Conservation (phyloP, 148 eudicot species). For the Hydrangea macrophylla region DNA sequence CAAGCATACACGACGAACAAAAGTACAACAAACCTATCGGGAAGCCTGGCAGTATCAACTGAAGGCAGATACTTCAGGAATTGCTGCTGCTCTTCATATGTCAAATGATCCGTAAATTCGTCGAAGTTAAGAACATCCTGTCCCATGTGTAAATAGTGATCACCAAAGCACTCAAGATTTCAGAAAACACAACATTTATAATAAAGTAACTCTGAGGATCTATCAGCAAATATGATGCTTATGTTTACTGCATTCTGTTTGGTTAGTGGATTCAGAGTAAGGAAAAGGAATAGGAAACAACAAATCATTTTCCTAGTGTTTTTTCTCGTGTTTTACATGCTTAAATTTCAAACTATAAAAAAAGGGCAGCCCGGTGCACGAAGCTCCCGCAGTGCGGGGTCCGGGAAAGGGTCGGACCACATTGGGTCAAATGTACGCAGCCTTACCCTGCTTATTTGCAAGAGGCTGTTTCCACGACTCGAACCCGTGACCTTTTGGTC, state of each 20-base stretch:
- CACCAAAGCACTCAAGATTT: neutral
- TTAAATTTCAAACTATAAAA: too few relatives aligned
- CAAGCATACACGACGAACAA: neutral
- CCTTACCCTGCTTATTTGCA: too few relatives aligned
- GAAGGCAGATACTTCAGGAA: constrained; percentile 73
- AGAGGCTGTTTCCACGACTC: too few relatives aligned
- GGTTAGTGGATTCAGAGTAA: too few relatives aligned
- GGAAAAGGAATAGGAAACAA: too few relatives aligned
- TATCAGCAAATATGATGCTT: neutral
- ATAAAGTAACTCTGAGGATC: neutral
- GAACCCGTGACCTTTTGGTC: too few relatives aligned
- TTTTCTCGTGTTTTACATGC: too few relatives aligned
- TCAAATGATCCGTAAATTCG: constrained; percentile 48
- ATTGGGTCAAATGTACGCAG: too few relatives aligned
- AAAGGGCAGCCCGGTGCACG: too few relatives aligned
- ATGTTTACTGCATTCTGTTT: neutral
- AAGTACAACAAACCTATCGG: constrained; percentile 57
- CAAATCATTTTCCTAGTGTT: too few relatives aligned
- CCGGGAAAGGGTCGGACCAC: too few relatives aligned
- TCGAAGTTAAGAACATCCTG: constrained; percentile 75
- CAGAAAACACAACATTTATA: neutral
- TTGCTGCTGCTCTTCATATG: constrained; percentile 65
- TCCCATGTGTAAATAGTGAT: constrained; percentile 11
- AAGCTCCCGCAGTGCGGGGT: too few relatives aligned
- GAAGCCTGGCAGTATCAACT: constrained; percentile 42